Evolutionary conservation across 2,329 filamentous ascomycete species (phyloP), one percentile per base, ranked within the genome.

Genomic region (Clonostachys rosea): DNA sequence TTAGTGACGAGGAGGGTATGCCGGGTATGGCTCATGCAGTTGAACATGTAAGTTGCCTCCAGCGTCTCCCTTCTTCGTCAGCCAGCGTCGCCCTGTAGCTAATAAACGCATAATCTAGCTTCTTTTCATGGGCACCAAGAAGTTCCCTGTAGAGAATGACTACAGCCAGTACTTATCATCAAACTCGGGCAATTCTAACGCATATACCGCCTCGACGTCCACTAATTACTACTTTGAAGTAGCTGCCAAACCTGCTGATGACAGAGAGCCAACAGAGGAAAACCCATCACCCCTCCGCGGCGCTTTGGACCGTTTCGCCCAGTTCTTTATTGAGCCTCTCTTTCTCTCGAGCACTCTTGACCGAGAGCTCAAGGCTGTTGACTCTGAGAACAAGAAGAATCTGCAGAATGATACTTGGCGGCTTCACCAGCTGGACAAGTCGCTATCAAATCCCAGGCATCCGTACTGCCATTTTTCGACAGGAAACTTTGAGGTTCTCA

Each of bases 221-320:
- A 99, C 94, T 53, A 97, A 97, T 70, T 99, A 95, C 72, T 97
- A 89, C 69, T 99, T 99, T 64, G 94, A 99, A 61, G 84, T 97
- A 49, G 89, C 89, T 17, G 90, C 91, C 34, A 89, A 89, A 45
- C 80, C 86, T 12, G 81, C 76, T 61, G 83, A 84, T 50, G 74
- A 78, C 36, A 68, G 76, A 45, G 73, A 79, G 34, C 69, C 77
- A 5, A 76, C 78, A 9, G 76, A 75, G 53, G 61, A 68, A 56
- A 81, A 83, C 53, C 71, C 77, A 0, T 83, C 79, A 14, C 77
- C 79, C 2, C 59, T 96, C 6, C 85, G 87, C 62, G 91, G 90
- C 20, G 91, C 87, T 5, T 75, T 96, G 45, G 91, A 96, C 63
- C 84, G 91, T 34, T 96, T 96, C 66, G 87, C 91, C 12, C 91